phyloP scores from a whole-genome alignment of 2,329 filamentous ascomycete genomes.

The Dothistroma pini region DNA sequence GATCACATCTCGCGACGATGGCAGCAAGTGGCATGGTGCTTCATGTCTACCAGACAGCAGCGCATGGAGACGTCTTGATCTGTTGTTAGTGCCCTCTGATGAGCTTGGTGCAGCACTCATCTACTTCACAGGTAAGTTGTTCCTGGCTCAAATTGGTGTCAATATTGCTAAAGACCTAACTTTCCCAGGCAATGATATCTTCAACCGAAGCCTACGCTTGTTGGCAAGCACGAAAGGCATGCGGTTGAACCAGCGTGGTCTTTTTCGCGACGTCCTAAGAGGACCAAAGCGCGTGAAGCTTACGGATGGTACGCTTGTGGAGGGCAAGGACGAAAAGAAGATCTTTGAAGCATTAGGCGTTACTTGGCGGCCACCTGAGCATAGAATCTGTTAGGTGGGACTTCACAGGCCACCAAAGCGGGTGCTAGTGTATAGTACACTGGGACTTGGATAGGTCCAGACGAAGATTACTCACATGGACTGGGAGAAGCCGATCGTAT shows the following conservation, averaged over 20 bases:
- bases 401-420: no score
- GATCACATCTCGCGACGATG: conserved; percentile 47
- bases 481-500: neutral
- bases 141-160: neutral
- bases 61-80: conserved; percentile 77
- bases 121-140: conserved; percentile 68
- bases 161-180: neutral
- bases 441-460: neutral
- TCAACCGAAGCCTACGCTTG: conserved; percentile 81
- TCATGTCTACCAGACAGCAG: conserved; percentile 62
- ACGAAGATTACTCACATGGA: neutral
- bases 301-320: conserved; percentile 66
- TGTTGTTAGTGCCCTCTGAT: conserved; percentile 74
- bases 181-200: conserved; percentile 73
- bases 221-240: conserved; percentile 77
- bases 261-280: conserved; percentile 68
- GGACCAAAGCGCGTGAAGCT: conserved; percentile 57
- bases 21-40: conserved; percentile 86
- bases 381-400: conserved; percentile 64
- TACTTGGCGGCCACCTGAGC: conserved; percentile 74
- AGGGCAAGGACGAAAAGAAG: conserved; percentile 68
- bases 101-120: conserved; percentile 81
- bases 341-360: conserved; percentile 82
- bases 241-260: conserved; percentile 77
- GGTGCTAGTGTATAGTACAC: neutral